Evolutionary conservation across 768 basidiomycete genomes (phyloP).

Genomic region (Lactarius trivialis): DNA sequence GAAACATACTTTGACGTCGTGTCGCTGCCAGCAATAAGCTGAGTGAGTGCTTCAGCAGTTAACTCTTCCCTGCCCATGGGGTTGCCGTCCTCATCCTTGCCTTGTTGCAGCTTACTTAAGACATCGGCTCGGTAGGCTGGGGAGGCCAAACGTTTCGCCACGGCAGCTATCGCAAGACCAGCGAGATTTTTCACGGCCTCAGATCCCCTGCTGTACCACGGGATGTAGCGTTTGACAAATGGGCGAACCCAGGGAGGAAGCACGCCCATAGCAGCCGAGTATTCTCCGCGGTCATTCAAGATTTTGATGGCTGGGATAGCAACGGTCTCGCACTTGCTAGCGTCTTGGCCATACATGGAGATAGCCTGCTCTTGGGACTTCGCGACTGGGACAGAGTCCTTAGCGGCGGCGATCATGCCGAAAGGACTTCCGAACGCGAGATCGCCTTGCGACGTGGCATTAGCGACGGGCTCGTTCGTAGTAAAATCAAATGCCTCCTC

Average conservation of each 20-base stretch:
- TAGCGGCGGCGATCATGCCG: slow-evolving; percentile 73
- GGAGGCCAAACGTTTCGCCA: slow-evolving; percentile 63
- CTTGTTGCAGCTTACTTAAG: slow-evolving; percentile 71
- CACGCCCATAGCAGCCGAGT: slow-evolving; percentile 35
- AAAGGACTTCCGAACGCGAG: slow-evolving; percentile 81
- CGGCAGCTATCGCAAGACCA: slow-evolving; percentile 32
- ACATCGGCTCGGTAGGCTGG: slow-evolving; percentile 75
- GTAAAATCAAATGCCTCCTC: slow-evolving; percentile 6
- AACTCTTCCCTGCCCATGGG: slow-evolving; percentile 76
- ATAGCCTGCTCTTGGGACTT: slow-evolving; percentile 46
- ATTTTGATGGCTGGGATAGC: slow-evolving; percentile 79
- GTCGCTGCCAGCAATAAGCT: slow-evolving; percentile 85
- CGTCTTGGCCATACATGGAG: slow-evolving; percentile 45
- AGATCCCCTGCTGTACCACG: slow-evolving; percentile 34
- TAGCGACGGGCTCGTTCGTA: not conserved
- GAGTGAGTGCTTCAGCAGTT: slow-evolving; percentile 82
- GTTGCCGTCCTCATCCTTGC: slow-evolving; percentile 73
- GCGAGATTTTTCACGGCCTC: slow-evolving; percentile 32
- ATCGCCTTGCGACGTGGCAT: slow-evolving; percentile 35
- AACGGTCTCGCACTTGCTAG: slow-evolving; percentile 37
- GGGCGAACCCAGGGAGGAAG: slow-evolving; percentile 34
- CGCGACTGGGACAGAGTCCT: slow-evolving; percentile 66
- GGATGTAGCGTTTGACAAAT: slow-evolving; percentile 28
- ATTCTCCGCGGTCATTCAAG: slow-evolving; percentile 40
- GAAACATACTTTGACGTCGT: slow-evolving; percentile 81